phyloP scores from a whole-genome alignment of 768 basidiomycete species.

The Tulasnella sp. region DNA sequence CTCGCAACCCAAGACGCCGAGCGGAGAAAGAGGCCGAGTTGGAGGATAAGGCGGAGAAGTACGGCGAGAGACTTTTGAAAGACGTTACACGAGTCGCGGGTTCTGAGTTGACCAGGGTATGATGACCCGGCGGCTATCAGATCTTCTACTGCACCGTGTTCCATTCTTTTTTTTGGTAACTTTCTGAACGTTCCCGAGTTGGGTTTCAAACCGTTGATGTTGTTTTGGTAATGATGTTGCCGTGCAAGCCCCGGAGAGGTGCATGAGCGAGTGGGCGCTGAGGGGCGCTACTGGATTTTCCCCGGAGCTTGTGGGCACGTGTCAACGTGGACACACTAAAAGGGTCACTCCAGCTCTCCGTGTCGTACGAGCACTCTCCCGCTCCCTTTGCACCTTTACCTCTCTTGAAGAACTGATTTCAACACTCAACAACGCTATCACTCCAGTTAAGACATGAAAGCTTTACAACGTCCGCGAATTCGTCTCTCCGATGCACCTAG shows the following conservation, averaged over 20 bases:
- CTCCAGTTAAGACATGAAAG: background rate
- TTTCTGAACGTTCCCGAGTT: background rate
- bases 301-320: conserved; percentile 5
- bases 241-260: background rate
- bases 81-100: conserved; percentile 28
- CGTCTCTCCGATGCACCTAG: background rate
- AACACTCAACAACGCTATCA: background rate
- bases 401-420: background rate
- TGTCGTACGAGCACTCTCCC: background rate
- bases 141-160: background rate
- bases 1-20: background rate
- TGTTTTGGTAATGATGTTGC: background rate
- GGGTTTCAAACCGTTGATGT: background rate
- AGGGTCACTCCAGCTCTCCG: too few relatives aligned
- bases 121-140: background rate
- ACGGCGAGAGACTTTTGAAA: conserved; percentile 21
- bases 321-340: background rate
- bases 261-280: background rate
- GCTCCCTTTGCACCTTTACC: background rate
- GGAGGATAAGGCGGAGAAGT: conserved; percentile 21
- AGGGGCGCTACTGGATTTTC: too few relatives aligned
- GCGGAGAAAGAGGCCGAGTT: conserved; percentile 19
- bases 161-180: background rate
- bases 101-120: conserved; percentile 11
- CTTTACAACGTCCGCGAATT: background rate